Base-by-base conservation (phyloP, 352 stramenopile species). In the Phytophthora cajani region DNA sequence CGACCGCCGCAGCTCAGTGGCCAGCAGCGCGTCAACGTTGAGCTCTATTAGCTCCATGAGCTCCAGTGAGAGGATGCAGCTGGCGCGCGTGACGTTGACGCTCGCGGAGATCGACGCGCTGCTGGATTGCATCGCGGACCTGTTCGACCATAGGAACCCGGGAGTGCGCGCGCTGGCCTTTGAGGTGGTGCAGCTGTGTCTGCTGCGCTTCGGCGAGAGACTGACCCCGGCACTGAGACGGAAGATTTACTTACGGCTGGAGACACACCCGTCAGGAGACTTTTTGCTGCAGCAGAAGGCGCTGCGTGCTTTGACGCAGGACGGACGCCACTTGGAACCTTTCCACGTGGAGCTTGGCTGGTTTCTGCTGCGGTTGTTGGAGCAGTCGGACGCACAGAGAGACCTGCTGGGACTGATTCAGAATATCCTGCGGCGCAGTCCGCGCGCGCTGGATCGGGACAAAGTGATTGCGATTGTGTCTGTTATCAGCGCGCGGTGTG, bases 331-430 rank as follows among this genome's bases (percentile, higher is more conserved):
- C 30, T 67, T 94, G 23, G 76, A 89, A 32, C 87, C 88, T 42
- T 96, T 96, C 53, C 64, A 72, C 17, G 71, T 84, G 2, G 87
- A 94, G 36, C 65, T 96, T 14, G 88, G 88, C 0, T 92, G 86
- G 87, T 76, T 95, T 5, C 44, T 96, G 11, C 67, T 96, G 49
- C 81, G 85, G 51, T 75, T 93, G 50, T 71, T 95, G 16, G 87
- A 93, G 51, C 82, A 92, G 46, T 95, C 88, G 3, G 87, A 95
- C 21, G 85, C 90, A n/a, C 88, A 94, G 61, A 77, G 81, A 12
- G 89, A 96, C 49, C 55, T 95, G 16, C 66, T 95, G 12, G 69
- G 70, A 16, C 67, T 96, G 21, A 91, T 96, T 58, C 88, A 95
- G 66, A 86, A 73, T 38, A 84, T 95, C 36, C 64, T 95, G 11